Conservation (phyloP, 441 rosid species). For the Eruca vesicaria region DNA sequence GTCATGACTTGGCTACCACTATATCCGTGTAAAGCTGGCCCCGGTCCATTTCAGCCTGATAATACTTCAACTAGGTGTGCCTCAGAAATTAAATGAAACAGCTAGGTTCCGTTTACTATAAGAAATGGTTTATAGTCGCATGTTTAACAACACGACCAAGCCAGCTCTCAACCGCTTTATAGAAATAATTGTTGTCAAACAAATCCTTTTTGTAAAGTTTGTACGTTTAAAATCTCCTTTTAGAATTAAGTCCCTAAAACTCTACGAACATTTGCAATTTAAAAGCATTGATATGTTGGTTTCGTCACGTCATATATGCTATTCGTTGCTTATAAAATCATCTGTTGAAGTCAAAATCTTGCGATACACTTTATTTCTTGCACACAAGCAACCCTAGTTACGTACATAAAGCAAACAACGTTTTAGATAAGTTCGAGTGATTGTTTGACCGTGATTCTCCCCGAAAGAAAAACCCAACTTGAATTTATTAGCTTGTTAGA, state of each 20-base stretch:
- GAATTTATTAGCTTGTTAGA: background rate
- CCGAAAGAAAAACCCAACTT: background rate
- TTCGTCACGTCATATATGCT: background rate
- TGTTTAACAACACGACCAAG: background rate
- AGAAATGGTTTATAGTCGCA: background rate
- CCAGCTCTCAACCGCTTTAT: background rate
- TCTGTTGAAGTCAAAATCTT: constrained; percentile 11
- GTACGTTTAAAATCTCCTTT: background rate
- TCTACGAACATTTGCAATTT: background rate
- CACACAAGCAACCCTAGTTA: constrained; percentile 19
- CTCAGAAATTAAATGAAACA: background rate
- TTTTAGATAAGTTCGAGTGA: background rate
- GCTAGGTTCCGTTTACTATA: background rate
- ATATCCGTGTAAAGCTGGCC: too few relatives aligned
- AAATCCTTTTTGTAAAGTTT: background rate
- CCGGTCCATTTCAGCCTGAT: too few relatives aligned
- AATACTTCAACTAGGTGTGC: background rate
- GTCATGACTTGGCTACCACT: too few relatives aligned
- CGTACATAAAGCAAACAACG: constrained; percentile 15
- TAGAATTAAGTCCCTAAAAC: background rate
- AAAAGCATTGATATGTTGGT: background rate
- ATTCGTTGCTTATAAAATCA: background rate
- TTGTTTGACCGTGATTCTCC: background rate
- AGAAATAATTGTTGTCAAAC: background rate
- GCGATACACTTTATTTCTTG: constrained; percentile 11